Base-by-base conservation (phyloP, 345 rosid species). In the Lenwebbia sp. region DNA sequence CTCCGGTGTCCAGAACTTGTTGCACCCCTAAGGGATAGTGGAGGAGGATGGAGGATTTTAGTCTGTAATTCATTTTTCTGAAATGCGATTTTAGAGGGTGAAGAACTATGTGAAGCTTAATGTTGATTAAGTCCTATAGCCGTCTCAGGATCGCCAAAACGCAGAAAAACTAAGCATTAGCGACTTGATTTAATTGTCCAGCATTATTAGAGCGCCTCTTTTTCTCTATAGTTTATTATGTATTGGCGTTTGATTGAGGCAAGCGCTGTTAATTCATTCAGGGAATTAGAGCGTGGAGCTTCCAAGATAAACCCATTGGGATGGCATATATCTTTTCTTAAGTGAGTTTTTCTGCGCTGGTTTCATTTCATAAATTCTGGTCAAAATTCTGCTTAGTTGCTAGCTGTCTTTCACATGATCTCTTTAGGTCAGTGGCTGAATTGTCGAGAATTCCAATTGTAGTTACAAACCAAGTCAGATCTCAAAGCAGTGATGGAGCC, bases 381-480 rank as follows among this genome's bases (percentile, higher is more conserved):
- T 78, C 83, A 54, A 33, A 40, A 13, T 30, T 25, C 82, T 60
- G 54, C 76, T 65, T 30, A 21, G 25, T 82, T 53, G 57, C 11
- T 21, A 17, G 37, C 60, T 83, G 44, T 51, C 84, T 28, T 83
- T 83, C 60, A 17, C 26, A 10, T 28, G 21, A 26, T 65, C 49
- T 55, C 12, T 70, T 65, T 86, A 95, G 98, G 94, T 94, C 98
- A 37, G 95, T 95, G 57, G 97, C 98, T 87, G 98, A 95, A 82
- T 90, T 94, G 88, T 94, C 96, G 21, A 88, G 94, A 91, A 93
- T 96, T 86, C 99, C 95, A 83, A 86, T 96, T 62, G 86, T 95
- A 52, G 98, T 96, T 83, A 96, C 98, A 84, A 96, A 95, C 88
- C 99, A 94, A 95, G 98, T 94, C 89, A 92, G 95, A 91, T 93